Evolutionary conservation across 306 rosid genomes (phyloP).

Genomic region (Cicer pinnatifidum): DNA sequence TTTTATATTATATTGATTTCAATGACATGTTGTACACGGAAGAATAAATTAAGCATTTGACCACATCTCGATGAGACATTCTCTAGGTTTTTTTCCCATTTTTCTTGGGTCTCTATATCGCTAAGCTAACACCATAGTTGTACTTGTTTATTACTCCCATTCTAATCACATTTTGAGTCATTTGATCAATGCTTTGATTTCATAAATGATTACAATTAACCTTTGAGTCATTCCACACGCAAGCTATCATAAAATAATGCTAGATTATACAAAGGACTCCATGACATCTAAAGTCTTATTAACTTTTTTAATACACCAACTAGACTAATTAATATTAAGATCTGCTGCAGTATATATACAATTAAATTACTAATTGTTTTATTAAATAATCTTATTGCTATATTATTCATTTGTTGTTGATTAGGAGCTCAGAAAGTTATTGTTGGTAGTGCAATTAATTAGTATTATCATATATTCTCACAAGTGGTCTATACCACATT

Average conservation of each 20-base stretch:
- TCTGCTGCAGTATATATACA: constrained; percentile 23
- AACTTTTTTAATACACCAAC: constrained; percentile 36
- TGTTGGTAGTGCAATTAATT: constrained; percentile 23
- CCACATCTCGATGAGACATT: constrained; percentile 61
- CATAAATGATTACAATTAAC: constrained; percentile 38
- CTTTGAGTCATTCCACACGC: constrained; percentile 49
- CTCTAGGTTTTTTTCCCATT: constrained; percentile 48
- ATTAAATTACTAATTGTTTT: constrained; percentile 10
- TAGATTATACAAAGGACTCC: constrained; percentile 54
- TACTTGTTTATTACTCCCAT: constrained; percentile 30
- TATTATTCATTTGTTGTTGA: constrained; percentile 7
- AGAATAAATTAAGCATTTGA: constrained; percentile 41
- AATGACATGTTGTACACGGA: background rate
- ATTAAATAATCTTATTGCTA: constrained; percentile 12
- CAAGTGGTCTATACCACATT: background rate
- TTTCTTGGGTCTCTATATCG: constrained; percentile 53
- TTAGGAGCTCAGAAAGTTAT: constrained; percentile 16
- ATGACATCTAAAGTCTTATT: constrained; percentile 43
- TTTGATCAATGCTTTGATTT: constrained; percentile 30
- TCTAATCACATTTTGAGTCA: constrained; percentile 35
- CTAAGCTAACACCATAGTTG: constrained; percentile 45
- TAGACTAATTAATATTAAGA: constrained; percentile 39
- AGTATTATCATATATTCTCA: constrained; percentile 19
- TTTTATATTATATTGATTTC: constrained; percentile 20
- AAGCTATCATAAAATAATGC: constrained; percentile 52